Percentiles rank a stretch among this genome's conserved stretches.
Conservation (phyloP, 306 rosid species). For the Cercis canadensis region DNA sequence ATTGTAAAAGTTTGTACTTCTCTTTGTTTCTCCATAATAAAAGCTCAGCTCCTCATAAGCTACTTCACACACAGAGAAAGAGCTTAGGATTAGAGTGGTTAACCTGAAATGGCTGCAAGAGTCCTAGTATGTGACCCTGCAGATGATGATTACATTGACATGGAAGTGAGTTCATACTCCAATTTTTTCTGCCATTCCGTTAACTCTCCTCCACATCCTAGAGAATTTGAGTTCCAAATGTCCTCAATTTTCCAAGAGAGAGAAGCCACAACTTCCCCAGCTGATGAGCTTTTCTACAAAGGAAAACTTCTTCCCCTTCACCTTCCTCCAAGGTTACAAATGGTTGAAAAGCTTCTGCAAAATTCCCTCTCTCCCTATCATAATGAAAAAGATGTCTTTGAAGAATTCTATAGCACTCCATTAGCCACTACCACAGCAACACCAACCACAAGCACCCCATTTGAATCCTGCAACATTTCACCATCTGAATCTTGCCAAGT, state of each 20-base stretch:
- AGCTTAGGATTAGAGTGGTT: slow-evolving; percentile 21
- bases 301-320: slow-evolving; percentile 99
- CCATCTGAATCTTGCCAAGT: slow-evolving; percentile 78
- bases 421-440: slow-evolving; percentile 69
- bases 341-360: slow-evolving; percentile 83
- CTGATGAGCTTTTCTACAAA: slow-evolving; percentile 99
- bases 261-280: slow-evolving; percentile 83
- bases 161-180: slow-evolving; percentile 79
- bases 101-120: slow-evolving; percentile 63
- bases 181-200: slow-evolving; percentile 54
- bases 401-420: slow-evolving; percentile 82
- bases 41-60: slow-evolving; percentile 43
- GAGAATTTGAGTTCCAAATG: slow-evolving; percentile 99
- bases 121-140: slow-evolving; percentile 51
- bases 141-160: slow-evolving; percentile 94
- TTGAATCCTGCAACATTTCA: slow-evolving; percentile 87
- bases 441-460: slow-evolving; percentile 79
- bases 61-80: slow-evolving; percentile 35
- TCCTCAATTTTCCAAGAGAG: slow-evolving; percentile 61
- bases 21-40: slow-evolving; percentile 50
- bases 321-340: slow-evolving; percentile 86
- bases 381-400: slow-evolving; percentile 49
- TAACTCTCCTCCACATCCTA: slow-evolving; percentile 53
- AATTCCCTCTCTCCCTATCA: slow-evolving; percentile 54
- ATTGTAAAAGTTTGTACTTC: slow-evolving; percentile 51